A percentile compares a stretch with the other conserved stretches of the same genome.
Conservation (phyloP, 192 early-diverging fungal genomes). For the Coemansia sp. region DNA sequence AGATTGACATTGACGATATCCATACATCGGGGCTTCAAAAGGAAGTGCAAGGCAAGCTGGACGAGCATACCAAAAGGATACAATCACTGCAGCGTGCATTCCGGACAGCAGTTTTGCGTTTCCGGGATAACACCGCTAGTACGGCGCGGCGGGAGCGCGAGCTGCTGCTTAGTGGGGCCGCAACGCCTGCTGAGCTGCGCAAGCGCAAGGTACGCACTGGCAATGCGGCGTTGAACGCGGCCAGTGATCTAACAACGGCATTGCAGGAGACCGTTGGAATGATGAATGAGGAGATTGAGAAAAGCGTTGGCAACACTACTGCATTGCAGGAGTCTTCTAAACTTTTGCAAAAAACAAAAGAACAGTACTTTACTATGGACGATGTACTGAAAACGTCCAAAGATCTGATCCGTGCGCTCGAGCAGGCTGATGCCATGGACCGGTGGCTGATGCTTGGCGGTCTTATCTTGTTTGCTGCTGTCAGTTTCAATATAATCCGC, state of each 20-base stretch:
- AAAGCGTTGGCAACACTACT: slow-evolving; percentile 39
- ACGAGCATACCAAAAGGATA: slow-evolving; percentile 2
- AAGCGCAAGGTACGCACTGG: slow-evolving; percentile 35
- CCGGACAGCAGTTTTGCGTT: slow-evolving; percentile 31
- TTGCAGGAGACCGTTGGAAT: slow-evolving; percentile 50
- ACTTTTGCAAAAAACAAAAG: slow-evolving; percentile 23
- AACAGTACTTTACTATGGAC: slow-evolving; percentile 33
- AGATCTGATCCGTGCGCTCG: slow-evolving; percentile 30
- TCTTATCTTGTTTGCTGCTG: slow-evolving; percentile 35
- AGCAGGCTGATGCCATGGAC: slow-evolving; percentile 44
- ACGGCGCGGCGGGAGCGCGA: slow-evolving; percentile 31
- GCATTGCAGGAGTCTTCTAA: slow-evolving; percentile 42
- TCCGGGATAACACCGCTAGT: slow-evolving; percentile 18
- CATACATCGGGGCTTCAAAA: neutral
- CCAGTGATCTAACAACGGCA: slow-evolving; percentile 45
- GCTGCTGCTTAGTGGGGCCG: slow-evolving; percentile 36
- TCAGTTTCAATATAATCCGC: slow-evolving; percentile 46
- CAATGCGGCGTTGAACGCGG: slow-evolving; percentile 29
- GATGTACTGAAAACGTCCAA: slow-evolving; percentile 35
- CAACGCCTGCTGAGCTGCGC: slow-evolving; percentile 45
- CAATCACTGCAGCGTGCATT: slow-evolving; percentile 23
- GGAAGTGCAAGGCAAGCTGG: neutral
- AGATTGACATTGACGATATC: slow-evolving; percentile 1
- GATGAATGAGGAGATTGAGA: slow-evolving; percentile 52
- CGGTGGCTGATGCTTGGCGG: slow-evolving; percentile 50